Conservation (phyloP, 2,329 filamentous ascomycete genomes). For the Pseudocercospora pini-densiflorae region DNA sequence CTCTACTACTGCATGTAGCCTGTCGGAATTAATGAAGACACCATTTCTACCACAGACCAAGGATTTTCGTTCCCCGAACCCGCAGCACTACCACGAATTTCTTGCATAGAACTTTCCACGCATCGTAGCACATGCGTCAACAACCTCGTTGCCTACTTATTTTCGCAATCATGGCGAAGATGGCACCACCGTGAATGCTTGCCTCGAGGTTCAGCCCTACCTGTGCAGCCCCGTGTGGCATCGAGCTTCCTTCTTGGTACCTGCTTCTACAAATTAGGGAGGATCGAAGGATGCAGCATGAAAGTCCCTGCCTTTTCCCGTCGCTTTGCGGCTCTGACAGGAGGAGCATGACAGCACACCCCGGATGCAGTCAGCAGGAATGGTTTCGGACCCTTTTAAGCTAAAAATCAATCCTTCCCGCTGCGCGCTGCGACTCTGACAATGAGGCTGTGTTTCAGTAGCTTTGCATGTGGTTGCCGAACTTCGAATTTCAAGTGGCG, state of each 20-base stretch:
- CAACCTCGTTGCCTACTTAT: background rate
- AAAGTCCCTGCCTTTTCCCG: background rate
- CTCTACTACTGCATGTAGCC: slow-evolving; percentile 1
- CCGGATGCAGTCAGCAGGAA: background rate
- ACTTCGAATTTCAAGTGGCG: background rate
- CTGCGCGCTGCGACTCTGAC: background rate
- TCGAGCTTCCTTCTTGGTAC: background rate
- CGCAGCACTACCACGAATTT: background rate
- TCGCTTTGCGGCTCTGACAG: background rate
- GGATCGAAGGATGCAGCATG: background rate
- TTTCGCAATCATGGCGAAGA: background rate
- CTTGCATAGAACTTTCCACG: background rate
- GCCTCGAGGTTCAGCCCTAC: no score
- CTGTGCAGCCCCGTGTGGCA: no score
- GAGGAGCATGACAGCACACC: background rate
- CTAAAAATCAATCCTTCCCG: background rate
- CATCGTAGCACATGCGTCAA: background rate
- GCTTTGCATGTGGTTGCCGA: background rate
- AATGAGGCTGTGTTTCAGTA: background rate
- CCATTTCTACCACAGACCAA: background rate
- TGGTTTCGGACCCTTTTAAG: background rate
- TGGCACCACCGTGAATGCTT: background rate
- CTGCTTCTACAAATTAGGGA: background rate
- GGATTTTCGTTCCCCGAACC: background rate
- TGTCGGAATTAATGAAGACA: background rate